Evolutionary conservation across 2,329 filamentous ascomycete genomes (phyloP).

Genomic region (Colletotrichum chlorophyti): DNA sequence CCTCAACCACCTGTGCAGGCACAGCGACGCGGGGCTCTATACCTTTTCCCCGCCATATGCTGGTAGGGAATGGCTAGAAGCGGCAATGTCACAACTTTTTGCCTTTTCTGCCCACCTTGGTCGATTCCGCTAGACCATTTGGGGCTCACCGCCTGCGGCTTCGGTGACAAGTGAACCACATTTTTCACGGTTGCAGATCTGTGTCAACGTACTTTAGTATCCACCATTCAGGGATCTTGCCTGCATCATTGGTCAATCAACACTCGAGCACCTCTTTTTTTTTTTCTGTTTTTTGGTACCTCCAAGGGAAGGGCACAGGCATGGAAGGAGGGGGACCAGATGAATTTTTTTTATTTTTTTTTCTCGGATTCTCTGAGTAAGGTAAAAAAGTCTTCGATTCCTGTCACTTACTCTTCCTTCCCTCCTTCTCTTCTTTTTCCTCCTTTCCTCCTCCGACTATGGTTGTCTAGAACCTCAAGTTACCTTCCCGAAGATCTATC

Average conservation of each 20-base stretch:
- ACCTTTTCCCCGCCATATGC: conserved; percentile 10
- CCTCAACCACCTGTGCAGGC: not conserved
- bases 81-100: conserved; percentile 14
- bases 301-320: not conserved
- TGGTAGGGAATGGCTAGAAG: too few species aligned
- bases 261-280: not conserved
- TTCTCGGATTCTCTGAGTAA: conserved; percentile 13
- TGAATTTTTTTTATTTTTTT: conserved; percentile 25
- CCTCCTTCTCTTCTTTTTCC: conserved; percentile 22
- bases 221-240: conserved; percentile 17
- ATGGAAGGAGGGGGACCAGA: conserved; percentile 16
- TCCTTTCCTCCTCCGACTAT: conserved; percentile 28
- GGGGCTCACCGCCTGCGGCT: conserved; percentile 9
- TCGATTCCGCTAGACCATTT: conserved; percentile 1
- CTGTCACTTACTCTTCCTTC: conserved; percentile 5
- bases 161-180: conserved; percentile 4
- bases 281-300: too few species aligned
- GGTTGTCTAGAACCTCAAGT: conserved; percentile 25
- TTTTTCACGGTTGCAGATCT: conserved; percentile 21
- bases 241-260: conserved; percentile 27
- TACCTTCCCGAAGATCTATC: conserved; percentile 32
- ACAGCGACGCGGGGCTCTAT: not conserved
- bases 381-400: conserved; percentile 30
- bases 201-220: conserved; percentile 13
- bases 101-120: conserved; percentile 15